Conservation (phyloP, 2,329 filamentous ascomycete species). For the Botryosphaeria dothidea region DNA sequence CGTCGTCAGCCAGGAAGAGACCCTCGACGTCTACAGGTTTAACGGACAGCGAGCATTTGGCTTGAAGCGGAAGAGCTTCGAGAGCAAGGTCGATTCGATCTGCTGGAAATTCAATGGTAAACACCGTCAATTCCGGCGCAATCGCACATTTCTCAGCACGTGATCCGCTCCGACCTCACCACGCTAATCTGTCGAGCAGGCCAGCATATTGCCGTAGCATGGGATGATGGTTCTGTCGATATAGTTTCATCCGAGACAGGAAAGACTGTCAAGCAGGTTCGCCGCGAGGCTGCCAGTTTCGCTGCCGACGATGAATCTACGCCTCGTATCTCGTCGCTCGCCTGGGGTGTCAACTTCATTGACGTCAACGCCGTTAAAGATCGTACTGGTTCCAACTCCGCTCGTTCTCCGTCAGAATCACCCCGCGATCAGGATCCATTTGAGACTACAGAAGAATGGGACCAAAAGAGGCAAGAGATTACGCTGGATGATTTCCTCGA, state of each 20-base stretch:
- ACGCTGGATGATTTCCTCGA: slow-evolving; percentile 43
- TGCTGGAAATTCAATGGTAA: slow-evolving; percentile 50
- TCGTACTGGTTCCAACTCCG: slow-evolving; percentile 34
- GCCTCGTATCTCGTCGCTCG: slow-evolving; percentile 47
- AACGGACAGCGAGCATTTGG: slow-evolving; percentile 71
- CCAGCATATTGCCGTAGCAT: slow-evolving; percentile 77
- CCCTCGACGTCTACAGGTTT: slow-evolving; percentile 74
- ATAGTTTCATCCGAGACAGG: slow-evolving; percentile 77
- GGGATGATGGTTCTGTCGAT: slow-evolving; percentile 77
- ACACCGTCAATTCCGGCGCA: neutral
- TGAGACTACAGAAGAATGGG: slow-evolving; percentile 35
- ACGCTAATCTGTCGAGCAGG: slow-evolving; percentile 46
- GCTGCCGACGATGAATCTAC: slow-evolving; percentile 19
- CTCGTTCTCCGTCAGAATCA: slow-evolving; percentile 11
- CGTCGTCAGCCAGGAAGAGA: slow-evolving; percentile 66
- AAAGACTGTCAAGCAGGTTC: slow-evolving; percentile 60
- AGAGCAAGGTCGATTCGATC: slow-evolving; percentile 37
- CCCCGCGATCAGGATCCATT: neutral
- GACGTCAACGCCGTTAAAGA: slow-evolving; percentile 48
- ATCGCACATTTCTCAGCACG: slow-evolving; percentile 1
- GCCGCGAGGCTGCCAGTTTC: neutral
- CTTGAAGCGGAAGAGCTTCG: slow-evolving; percentile 41
- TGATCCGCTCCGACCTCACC: too few species aligned
- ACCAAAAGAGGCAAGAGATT: slow-evolving; percentile 34
- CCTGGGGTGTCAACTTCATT: slow-evolving; percentile 58